Conservation (phyloP, 352 stramenopile species). For the Thraustochytrium sp. region DNA sequence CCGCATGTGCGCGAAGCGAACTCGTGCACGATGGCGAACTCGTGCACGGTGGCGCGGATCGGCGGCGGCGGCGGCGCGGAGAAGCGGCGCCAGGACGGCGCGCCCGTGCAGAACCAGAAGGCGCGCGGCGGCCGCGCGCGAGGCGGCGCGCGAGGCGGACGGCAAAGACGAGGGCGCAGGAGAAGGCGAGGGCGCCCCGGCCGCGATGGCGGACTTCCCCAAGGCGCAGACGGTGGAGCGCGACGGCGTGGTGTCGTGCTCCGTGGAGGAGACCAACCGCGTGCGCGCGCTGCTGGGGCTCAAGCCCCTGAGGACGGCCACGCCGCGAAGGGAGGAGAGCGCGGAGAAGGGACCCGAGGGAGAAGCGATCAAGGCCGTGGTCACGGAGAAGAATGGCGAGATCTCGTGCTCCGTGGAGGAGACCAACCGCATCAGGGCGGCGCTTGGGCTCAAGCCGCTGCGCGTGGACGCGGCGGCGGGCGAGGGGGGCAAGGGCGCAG, state of each 20-base stretch:
- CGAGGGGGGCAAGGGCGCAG: background rate
- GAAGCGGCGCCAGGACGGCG: no score
- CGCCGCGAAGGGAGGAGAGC: background rate
- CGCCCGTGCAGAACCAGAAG: no score
- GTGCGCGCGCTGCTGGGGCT: conserved; percentile 46
- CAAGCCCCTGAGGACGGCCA: conserved; percentile 28
- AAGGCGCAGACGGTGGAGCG: conserved; percentile 6
- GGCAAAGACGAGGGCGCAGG: no score
- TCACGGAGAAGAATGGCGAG: conserved; percentile 43
- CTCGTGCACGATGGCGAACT: no score
- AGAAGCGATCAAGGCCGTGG: background rate
- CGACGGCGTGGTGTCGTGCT: conserved; percentile 48
- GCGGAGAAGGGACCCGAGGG: background rate
- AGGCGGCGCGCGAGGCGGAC: no score
- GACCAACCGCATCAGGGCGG: conserved; percentile 46
- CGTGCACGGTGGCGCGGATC: no score
- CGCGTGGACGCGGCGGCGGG: background rate
- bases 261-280: conserved; percentile 50
- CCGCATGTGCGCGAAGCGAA: no score
- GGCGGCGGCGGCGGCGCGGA: no score
- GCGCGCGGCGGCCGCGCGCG: no score
- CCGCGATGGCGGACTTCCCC: background rate
- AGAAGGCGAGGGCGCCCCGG: no score
- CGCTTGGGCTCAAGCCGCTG: conserved; percentile 45
- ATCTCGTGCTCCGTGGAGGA: conserved; percentile 50